Base-by-base conservation (phyloP, 2,329 filamentous ascomycete genomes). In the Pseudogymnoascus sp. region DNA sequence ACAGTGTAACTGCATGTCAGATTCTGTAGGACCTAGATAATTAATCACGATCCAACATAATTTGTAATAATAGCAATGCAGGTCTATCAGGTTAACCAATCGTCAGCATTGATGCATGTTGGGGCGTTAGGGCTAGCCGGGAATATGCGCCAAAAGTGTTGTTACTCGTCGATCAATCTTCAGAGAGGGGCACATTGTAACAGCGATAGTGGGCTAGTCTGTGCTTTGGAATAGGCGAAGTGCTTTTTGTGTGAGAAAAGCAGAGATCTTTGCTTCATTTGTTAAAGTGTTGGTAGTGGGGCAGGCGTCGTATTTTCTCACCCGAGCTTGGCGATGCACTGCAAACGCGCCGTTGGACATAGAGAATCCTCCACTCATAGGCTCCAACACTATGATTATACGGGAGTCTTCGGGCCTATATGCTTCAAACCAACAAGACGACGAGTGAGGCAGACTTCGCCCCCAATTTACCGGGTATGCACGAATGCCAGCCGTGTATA, bases 251-350 rank as follows among this genome's bases (percentile, higher is more conserved):
- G 43, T 28, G 43, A 10, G 22, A 50, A 19, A 56, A 31, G 10
- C 28, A 33, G 26, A 56, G 46, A 56, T 56, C 46, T 31, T 33
- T 56, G 26, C 46, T 56, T 56, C 46, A 56, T 56, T 56, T 56
- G 46, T 19, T 33, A 33, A 16, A 19, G 26, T 56, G 26, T 56
- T 33, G n/a, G 26, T 56, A 56, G 46, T 56, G 26, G 46, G 46
- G 26, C 41, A 4, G 12, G 14, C n/a, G 26, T 31, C 26, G 26
- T 56, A 56, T 56, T 33, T 19, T 33, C 10, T 19, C n/a, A 19
- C 46, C 24, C 46, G 8, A 14, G 46, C 46, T 53, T 53, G 46
- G 46, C 46, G 3, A 31, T 31, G 46, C 26, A 46, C 24, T 31
- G 26, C 6, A 31, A 26, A 16, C 26, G 26, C 46, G 26, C 26